Conservation (phyloP, 2,329 filamentous ascomycete genomes). For the Aspergillus sojae region DNA sequence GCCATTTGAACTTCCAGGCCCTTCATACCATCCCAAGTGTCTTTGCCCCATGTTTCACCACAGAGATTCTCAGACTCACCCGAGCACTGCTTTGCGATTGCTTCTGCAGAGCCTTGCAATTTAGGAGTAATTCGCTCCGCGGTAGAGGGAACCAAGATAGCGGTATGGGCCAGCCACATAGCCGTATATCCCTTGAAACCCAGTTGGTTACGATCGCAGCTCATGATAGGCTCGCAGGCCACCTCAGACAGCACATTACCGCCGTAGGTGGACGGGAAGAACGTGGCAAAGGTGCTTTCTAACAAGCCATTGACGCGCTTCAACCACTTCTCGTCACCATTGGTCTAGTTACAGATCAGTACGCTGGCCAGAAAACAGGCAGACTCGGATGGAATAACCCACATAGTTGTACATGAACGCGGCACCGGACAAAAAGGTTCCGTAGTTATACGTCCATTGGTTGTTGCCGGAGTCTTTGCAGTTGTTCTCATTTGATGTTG, state of each 20-base stretch:
- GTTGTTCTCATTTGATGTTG: constrained; percentile 32
- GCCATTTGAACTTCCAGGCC: constrained; percentile 14
- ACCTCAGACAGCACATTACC: constrained; percentile 66
- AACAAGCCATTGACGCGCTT: constrained; percentile 58
- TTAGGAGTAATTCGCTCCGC: constrained; percentile 57
- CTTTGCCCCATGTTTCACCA: constrained; percentile 6
- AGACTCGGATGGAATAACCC: constrained; percentile 15
- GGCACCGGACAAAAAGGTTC: constrained; percentile 55
- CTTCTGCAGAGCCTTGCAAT: constrained; percentile 59
- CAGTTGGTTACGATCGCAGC: constrained; percentile 69
- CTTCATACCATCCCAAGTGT: constrained; percentile 3
- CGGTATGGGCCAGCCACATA: constrained; percentile 63
- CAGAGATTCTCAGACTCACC: constrained; percentile 35
- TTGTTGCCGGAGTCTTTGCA: constrained; percentile 53
- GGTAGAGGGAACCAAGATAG: constrained; percentile 64
- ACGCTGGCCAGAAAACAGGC: constrained; percentile 14
- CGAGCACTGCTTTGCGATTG: constrained; percentile 64
- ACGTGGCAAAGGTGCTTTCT: constrained; percentile 45
- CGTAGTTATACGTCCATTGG: constrained; percentile 59
- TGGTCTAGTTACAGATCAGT: constrained; percentile 28
- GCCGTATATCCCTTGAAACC: constrained; percentile 71
- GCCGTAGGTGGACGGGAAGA: constrained; percentile 51
- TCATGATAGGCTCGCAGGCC: constrained; percentile 62
- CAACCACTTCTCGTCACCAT: constrained; percentile 54
- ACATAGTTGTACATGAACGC: constrained; percentile 56